Evolutionary conservation across 352 stramenopile species (phyloP).

Genomic region (Thalassiosira mediterranea): DNA sequence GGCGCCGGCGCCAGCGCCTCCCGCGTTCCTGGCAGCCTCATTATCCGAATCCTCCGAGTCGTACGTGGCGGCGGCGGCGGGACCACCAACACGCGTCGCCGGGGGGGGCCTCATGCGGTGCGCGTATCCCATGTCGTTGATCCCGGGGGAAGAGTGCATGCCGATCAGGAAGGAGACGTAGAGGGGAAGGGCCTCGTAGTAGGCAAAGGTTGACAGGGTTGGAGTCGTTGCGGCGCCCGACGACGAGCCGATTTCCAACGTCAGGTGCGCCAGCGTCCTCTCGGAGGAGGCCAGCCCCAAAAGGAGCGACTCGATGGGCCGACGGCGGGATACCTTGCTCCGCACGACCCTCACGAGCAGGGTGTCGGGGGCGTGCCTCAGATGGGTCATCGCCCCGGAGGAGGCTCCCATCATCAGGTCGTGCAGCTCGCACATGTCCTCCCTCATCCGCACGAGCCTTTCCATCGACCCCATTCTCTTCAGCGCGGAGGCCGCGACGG

Average conservation of each 20-base stretch:
- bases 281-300: slow-evolving; percentile 28
- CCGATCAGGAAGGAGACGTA: slow-evolving; percentile 73
- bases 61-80: slow-evolving; percentile 26
- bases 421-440: slow-evolving; percentile 42
- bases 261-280: slow-evolving; percentile 23
- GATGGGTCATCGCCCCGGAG: slow-evolving; percentile 3
- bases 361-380: slow-evolving; percentile 2
- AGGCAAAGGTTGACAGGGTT: slow-evolving; percentile 37
- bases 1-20: not conserved
- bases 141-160: slow-evolving; percentile 55
- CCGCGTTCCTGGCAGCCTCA: slow-evolving; percentile 14
- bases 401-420: slow-evolving; percentile 21
- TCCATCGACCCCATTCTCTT: slow-evolving; percentile 23
- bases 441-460: slow-evolving; percentile 35
- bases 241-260: slow-evolving; percentile 15
- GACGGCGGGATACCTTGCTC: slow-evolving; percentile 16
- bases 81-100: not conserved
- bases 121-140: slow-evolving; percentile 52
- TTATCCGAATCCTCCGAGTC: slow-evolving; percentile 42
- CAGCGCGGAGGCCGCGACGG: slow-evolving; percentile 1
- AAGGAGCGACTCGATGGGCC: slow-evolving; percentile 26
- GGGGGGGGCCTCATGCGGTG: slow-evolving; percentile 1
- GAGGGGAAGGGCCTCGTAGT: slow-evolving; percentile 59
- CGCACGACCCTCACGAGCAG: slow-evolving; percentile 15
- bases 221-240: not conserved